These are phyloP conservation scores for Aspergillus brunneoviolaceus DNA, from an alignment of 2,329 filamentous ascomycete species.

Conservation along the genomic window DNA sequence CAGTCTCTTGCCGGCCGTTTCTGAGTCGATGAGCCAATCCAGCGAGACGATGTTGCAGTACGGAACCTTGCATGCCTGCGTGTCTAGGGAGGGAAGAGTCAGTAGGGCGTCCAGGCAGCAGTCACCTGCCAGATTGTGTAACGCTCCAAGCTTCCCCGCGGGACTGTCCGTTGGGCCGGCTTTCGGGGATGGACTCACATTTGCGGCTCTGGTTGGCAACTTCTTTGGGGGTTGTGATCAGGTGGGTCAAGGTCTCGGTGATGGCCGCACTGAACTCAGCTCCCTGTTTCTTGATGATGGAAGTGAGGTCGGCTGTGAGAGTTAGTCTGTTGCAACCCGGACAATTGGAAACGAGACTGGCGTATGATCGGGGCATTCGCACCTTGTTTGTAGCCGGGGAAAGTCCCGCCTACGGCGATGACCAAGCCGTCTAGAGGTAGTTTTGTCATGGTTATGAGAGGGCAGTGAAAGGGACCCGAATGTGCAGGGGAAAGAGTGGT, in stretches of 20 bases:
- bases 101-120: constrained; percentile 35
- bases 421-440: constrained; percentile 30
- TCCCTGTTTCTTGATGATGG: constrained; percentile 34
- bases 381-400: constrained; percentile 56
- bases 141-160: no score
- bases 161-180: background rate
- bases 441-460: constrained; percentile 7
- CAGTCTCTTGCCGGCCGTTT: constrained; percentile 43
- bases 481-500: background rate
- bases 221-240: constrained; percentile 40
- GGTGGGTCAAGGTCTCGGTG: constrained; percentile 36
- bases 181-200: constrained; percentile 26
- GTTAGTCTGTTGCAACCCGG: background rate
- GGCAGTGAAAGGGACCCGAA: background rate
- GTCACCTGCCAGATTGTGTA: constrained; percentile 29
- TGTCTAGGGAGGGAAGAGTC: constrained; percentile 25
- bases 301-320: constrained; percentile 15
- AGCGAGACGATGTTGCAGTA: constrained; percentile 58
- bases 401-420: constrained; percentile 62
- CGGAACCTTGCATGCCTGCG: constrained; percentile 49
- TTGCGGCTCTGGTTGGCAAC: constrained; percentile 36
- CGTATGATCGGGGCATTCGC: constrained; percentile 6
- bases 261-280: constrained; percentile 35
- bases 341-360: background rate
- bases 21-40: constrained; percentile 63